Evolutionary conservation across 345 rosid genomes (phyloP), one percentile per base, ranked within the genome.

Genomic region (Acer campestre): DNA sequence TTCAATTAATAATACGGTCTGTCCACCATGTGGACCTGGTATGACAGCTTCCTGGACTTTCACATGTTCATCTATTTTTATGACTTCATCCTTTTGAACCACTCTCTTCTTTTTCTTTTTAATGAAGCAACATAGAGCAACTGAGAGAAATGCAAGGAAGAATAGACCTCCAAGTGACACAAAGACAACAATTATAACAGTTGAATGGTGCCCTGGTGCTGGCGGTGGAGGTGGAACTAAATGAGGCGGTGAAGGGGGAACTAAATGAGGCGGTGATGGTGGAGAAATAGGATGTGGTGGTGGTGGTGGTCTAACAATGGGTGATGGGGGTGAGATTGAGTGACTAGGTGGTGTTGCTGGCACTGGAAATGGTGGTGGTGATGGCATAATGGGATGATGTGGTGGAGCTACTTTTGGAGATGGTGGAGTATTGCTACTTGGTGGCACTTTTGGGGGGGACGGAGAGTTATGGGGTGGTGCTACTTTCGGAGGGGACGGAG

Each of bases 161-260:
- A 89, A 87, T 14, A 89, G 82, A 27, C 93, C 84, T 42, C 95
- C 93, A 6, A 89, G 86, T 59, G 93, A 89, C 49, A 88, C 87
- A 73, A 91, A 85, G 67, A 88, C 82, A 46, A 91, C 77, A 62
- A 89, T n/a, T 76, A 88, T 83, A 67, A 88, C 81, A 18, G 87
- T 82, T 68, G 88, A 78, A 79, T 88, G 88, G 75, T 87, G 87
- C 17, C 89, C 87, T 51, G 90, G 90, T 59, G 85, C 1, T 51
- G 91, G 82, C 3, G 90, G 73, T 13, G 84, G 83, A 49, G 87
- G 87, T 25, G 90, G 88, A 82, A 79, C 61, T 48, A 78, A 48
- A 80, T 83, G 88, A 69, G 93, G 84, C n/a, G 90, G 88, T 58
- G 87, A 69, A 3, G 88, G 87, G 61, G 85, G 76, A 31, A 79